Evolutionary conservation across 2,329 filamentous ascomycete genomes (phyloP), one percentile per base, ranked within the genome.

Genomic region (Pyrenophora seminiperda): DNA sequence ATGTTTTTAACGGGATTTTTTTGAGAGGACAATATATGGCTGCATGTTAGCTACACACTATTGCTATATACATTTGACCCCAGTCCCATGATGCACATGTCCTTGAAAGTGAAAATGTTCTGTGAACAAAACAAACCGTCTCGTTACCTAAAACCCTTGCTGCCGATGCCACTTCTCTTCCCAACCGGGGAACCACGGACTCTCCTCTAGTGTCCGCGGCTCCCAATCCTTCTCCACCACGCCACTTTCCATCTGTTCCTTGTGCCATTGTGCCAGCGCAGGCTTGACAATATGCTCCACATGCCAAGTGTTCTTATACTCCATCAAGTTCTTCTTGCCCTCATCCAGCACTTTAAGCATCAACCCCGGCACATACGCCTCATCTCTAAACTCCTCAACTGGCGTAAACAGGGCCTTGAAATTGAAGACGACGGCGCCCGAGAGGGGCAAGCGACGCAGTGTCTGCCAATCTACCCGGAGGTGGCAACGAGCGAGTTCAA

Each of bases 381-480:
- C 91, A 48, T 88, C 79, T 2, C 82, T 76, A 49, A 95, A 85
- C 56, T 88, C 84, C 0, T 79, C 68, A 0, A 96, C 70, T 0
- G 88, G 88, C 0, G 90, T 94, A 72, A 95, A 95, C 0, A 94
- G 72, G 0, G 88, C 90, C 67, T 93, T 95, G 81, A 93, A 96
- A 71, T 94, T 95, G 77, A 96, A 96, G 0, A 91, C 82, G 1
- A 96, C 77, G 0, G 82, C 87, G 0, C 83, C 89, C 0, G 87
- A 91, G 0, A 96, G 76, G 0, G 91, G 90, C 0, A 96, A 75
- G 2, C 91, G 83, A 1, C 91, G 84, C 3, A 96, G 76, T 0
- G 91, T 96, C 73, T 96, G 91, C 89, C 90, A 95, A 70, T 96
- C 91, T 1, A 94, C 90, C 4, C 91, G 83, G 1, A 96, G 76